Conservation (phyloP, 441 rosid species). For the Theobroma grandiflorum region DNA sequence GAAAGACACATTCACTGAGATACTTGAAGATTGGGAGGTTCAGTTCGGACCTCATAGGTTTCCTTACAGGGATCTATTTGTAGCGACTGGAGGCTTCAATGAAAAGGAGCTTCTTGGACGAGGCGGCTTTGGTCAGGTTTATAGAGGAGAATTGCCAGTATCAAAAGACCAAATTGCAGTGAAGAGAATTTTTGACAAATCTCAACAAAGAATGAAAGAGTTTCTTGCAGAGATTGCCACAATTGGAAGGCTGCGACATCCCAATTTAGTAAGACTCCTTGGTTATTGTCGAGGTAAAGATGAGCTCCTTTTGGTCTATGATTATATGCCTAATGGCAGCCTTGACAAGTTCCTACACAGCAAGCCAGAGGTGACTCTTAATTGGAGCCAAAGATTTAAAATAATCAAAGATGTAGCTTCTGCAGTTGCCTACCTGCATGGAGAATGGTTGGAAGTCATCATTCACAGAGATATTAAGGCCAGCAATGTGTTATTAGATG, state of each 20-base stretch:
- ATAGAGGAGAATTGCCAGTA: constrained; percentile 48
- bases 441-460: constrained; percentile 67
- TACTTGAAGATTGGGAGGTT: constrained; percentile 51
- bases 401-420: constrained; percentile 67
- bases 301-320: constrained; percentile 66
- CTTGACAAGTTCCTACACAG: constrained; percentile 60
- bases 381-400: constrained; percentile 58
- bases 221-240: constrained; percentile 66
- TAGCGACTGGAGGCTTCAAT: neutral
- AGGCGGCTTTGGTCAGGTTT: constrained; percentile 63
- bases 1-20: constrained; percentile 44
- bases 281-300: constrained; percentile 63
- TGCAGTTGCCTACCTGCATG: constrained; percentile 69
- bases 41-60: constrained; percentile 24
- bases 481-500: constrained; percentile 71
- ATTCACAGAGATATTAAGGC: constrained; percentile 72
- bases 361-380: constrained; percentile 34
- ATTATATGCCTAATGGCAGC: constrained; percentile 72
- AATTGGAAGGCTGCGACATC: constrained; percentile 59
- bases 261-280: constrained; percentile 53
- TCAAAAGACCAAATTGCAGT: constrained; percentile 45
- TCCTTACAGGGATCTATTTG: neutral
- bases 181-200: constrained; percentile 59
- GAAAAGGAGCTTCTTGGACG: neutral
- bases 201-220: constrained; percentile 58